These are phyloP conservation scores for Geotrichum aggregatum DNA, from an alignment of 1,139 yeast genomes.

Conservation along the genomic window DNA sequence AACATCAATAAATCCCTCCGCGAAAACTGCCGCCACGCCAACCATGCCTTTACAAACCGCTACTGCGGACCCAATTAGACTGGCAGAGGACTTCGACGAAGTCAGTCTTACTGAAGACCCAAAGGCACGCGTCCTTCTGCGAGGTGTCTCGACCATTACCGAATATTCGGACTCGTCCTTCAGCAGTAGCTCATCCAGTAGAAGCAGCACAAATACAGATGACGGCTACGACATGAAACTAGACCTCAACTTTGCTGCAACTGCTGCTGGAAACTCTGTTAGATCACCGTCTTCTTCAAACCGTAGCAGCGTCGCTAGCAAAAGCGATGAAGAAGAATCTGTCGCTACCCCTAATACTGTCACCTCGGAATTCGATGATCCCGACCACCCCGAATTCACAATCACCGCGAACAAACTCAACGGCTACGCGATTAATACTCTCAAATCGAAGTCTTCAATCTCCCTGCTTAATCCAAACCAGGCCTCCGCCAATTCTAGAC, in stretches of 20 bases:
- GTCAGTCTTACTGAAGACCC: conserved; percentile 25
- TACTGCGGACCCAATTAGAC: neutral
- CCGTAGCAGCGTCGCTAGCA: conserved; percentile 13
- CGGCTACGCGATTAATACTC: conserved; percentile 27
- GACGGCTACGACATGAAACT: conserved; percentile 19
- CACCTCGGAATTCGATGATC: conserved; percentile 14
- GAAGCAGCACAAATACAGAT: conserved; percentile 24
- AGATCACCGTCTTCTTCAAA: conserved; percentile 8
- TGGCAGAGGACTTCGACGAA: conserved; percentile 33
- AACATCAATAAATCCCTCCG: neutral
- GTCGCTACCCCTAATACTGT: neutral
- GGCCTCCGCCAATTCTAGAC: conserved; percentile 15
- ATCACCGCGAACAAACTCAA: conserved; percentile 24
- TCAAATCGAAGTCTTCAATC: conserved; percentile 25
- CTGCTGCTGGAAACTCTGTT: conserved; percentile 6
- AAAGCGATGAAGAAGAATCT: conserved; percentile 18
- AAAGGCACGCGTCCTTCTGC: neutral
- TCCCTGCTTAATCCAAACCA: conserved; percentile 15
- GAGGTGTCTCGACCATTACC: conserved; percentile 21
- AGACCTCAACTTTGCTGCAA: conserved; percentile 10
- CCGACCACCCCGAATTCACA: conserved; percentile 18
- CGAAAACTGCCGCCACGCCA: neutral
- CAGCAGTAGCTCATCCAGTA: conserved; percentile 9
- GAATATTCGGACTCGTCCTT: conserved; percentile 24
- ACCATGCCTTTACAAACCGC: neutral